Evolutionary conservation across 371 early-diverging fungal genomes (phyloP), one percentile per base, ranked within the genome.

Genomic region (Paraphysoderma sedebokerense): DNA sequence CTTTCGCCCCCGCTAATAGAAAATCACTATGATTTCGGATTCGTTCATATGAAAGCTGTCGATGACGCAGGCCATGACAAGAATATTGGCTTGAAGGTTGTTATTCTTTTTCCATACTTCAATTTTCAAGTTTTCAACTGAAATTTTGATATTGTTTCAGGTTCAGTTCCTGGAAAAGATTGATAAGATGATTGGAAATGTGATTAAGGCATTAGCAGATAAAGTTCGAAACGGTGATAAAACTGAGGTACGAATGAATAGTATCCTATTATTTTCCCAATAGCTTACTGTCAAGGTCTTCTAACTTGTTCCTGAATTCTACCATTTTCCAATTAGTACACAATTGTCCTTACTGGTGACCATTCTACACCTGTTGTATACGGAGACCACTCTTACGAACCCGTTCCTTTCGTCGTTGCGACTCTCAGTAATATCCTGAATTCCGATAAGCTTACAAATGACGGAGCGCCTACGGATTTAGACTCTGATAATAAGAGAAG

Each of bases 21-120:
- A 20, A 24, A 54, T 17, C 24, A 36, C 13, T 64, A 71, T 31
- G 57, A 62, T 17, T 68, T 71, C 61, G 66, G 68, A 8, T 70
- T 71, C 48, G 50, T 68, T 36, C 71, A 71, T 52, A 60, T 71
- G 19, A 71, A 70, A 45, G 71, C 68, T 6, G 71, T 71, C 5
- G 72, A 71, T 51, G 68, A 71, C 53, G 66, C 71, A 6, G 67
- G 72, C 0, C 70, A 68, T 56, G 70, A 68, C 42, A 47, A 55
- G 6, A 53, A 59, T 36, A 48, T 61, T 9, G 28, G 52, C 3
- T 56, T 60, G 19, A 67, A 68, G 57, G n/a, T n/a, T n/a, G n/a
- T n/a, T n/a, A n/a, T n/a, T n/a, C n/a, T n/a, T n/a, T n/a, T n/a
- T n/a, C n/a, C n/a, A n/a, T n/a, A n/a, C n/a, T n/a, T n/a, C n/a